Percentiles rank a stretch among this genome's conserved stretches.
phyloP scores from a whole-genome alignment of 257 asterid species.

The Plantago elongata region DNA sequence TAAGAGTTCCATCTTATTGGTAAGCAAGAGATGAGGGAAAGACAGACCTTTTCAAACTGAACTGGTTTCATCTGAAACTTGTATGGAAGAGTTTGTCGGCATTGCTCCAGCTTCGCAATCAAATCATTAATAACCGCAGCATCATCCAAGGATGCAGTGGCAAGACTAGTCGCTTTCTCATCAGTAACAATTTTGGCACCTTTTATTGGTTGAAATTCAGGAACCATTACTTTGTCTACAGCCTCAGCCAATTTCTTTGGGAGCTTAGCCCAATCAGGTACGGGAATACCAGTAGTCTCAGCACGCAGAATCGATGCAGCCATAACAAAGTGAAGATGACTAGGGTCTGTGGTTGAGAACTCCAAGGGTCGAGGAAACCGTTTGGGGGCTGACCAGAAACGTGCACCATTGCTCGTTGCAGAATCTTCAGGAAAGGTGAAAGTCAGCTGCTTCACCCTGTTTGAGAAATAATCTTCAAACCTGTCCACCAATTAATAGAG shows the following conservation, averaged over 20 bases:
- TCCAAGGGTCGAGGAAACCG: slow-evolving; percentile 75
- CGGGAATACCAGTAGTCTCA: slow-evolving; percentile 71
- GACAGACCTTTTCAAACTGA: slow-evolving; percentile 81
- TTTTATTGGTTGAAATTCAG: slow-evolving; percentile 63
- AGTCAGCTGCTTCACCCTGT: slow-evolving; percentile 76
- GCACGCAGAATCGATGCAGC: slow-evolving; percentile 75
- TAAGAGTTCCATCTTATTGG: background rate
- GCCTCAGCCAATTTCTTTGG: slow-evolving; percentile 69
- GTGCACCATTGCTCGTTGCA: slow-evolving; percentile 80
- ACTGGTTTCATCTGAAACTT: slow-evolving; percentile 80
- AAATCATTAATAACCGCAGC: slow-evolving; percentile 66
- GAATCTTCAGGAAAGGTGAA: slow-evolving; percentile 92
- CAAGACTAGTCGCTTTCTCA: slow-evolving; percentile 78
- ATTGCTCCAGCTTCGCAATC: slow-evolving; percentile 61
- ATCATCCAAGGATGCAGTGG: slow-evolving; percentile 77
- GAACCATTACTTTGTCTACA: slow-evolving; percentile 51
- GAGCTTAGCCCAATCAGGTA: slow-evolving; percentile 81
- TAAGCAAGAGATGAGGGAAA: slow-evolving; percentile 3
- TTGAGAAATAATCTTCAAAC: slow-evolving; percentile 82
- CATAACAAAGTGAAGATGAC: slow-evolving; percentile 86
- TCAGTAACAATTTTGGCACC: slow-evolving; percentile 81
- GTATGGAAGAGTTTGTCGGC: slow-evolving; percentile 42
- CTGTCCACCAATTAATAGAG: slow-evolving; percentile 31
- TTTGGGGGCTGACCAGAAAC: slow-evolving; percentile 96
- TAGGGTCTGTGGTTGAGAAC: slow-evolving; percentile 57